Evolutionary conservation across 805 yeast species (phyloP), one percentile per base, ranked within the genome.

Genomic region (Saccharomyces jurei): DNA sequence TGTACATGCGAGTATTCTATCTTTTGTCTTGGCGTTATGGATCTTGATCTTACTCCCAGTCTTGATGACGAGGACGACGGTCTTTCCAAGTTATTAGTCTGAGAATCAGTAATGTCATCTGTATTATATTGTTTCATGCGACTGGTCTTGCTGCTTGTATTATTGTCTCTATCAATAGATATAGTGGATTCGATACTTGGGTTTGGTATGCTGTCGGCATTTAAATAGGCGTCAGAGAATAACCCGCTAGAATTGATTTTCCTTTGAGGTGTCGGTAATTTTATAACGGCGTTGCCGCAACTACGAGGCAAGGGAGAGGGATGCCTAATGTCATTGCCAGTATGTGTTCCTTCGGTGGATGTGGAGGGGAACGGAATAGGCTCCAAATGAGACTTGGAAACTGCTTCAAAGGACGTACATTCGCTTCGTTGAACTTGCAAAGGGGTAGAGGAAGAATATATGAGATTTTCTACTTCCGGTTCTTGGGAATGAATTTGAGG

Each of bases 201-300:
- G 49, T 60, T 66, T n/a, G 81, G 79, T 17, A 77, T 62, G n/a
- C 60, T 63, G 54, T 77, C 81, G 8, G 72, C 65, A 22, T 66
- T 67, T 46, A 75, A 60, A 54, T 77, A 77, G 0, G 79, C 65
- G 47, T 74, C 72, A 0, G 79, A 65, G 56, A 77, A 77, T 4
- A 77, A 32, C 58, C 67, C 53, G 36, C 60, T 56, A 8, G 44
- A 36, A 6, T 36, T 17, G 59, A 54, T 46, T 28, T 58, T 54
- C 27, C 58, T 58, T 30, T 59, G 59, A n/a, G 68, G 67, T 54
- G 60, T 62, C 14, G 71, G 68, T 17, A 36, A 17, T 17, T 36
- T 36, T 22, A 36, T 36, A 36, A n/a, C 44, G 13, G 25, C 17
- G 13, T 36, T 21, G 25, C 1, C 17, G 6, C 22, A 36, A 17